Conservation (phyloP, 1,284 basidiomycete genomes). For the Schizophyllum commune region DNA sequence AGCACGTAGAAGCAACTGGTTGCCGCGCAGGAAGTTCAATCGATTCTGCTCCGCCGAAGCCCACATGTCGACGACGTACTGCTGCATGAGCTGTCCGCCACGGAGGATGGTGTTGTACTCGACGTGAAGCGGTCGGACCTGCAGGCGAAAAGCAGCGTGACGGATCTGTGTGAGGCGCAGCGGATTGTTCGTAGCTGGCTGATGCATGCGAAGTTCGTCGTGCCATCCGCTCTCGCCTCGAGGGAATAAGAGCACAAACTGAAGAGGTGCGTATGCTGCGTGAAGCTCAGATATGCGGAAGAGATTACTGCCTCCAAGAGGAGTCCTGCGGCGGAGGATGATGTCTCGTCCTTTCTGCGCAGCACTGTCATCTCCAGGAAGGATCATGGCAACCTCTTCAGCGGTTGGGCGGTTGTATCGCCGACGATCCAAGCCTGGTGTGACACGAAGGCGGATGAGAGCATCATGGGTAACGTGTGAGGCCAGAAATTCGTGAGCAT, state of each 20-base stretch:
- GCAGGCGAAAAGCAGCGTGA: constrained; percentile 25
- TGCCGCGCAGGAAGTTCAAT: constrained; percentile 18
- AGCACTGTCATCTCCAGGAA: constrained; percentile 16
- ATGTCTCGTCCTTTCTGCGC: constrained; percentile 31
- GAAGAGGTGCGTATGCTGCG: constrained; percentile 25
- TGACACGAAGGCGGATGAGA: constrained; percentile 16
- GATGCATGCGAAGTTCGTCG: constrained; percentile 15
- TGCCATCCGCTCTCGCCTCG: constrained; percentile 31
- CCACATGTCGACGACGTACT: constrained; percentile 29
- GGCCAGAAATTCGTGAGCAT: too few species aligned
- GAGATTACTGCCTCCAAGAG: constrained; percentile 13
- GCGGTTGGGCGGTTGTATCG: constrained; percentile 6
- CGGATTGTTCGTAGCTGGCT: constrained; percentile 3
- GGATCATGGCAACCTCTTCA: constrained; percentile 6
- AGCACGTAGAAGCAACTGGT: constrained; percentile 31
- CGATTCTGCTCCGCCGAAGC: constrained; percentile 24
- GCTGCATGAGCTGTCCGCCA: constrained; percentile 31
- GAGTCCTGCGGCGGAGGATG: constrained; percentile 15
- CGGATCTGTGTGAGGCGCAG: constrained; percentile 18
- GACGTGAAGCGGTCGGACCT: constrained; percentile 12
- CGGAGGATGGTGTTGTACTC: constrained; percentile 24
- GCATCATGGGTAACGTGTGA: constrained; percentile 13
- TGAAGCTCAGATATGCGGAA: constrained; percentile 25
- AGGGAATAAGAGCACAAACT: constrained; percentile 29
- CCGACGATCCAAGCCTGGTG: neutral